Evolutionary conservation across 768 basidiomycete species (phyloP), one percentile per base, ranked within the genome.

Genomic region (Russula virescens): DNA sequence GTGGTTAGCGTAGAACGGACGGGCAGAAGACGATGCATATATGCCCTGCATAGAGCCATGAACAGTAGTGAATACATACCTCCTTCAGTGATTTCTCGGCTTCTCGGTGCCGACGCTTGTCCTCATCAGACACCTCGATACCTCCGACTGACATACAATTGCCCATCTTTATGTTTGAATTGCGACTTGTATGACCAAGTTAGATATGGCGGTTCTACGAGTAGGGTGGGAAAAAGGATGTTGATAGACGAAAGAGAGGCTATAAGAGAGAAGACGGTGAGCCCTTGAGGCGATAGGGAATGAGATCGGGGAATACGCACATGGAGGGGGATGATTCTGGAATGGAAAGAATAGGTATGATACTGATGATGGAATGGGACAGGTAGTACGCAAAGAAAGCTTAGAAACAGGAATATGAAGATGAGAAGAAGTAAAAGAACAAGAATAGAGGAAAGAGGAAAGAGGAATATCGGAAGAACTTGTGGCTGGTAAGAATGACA

Each of bases 81-180:
- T 91, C 90, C 72, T 80, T 87, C 62, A 95, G 77, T 68, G 84
- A 81, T 75, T 86, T 89, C 75, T 93, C 91, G 6, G 81, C 90
- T 68, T 87, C 86, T 60, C 78, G 76, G 69, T 91, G 85, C 65
- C 79, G 73, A 66, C 76, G 75, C 74, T 79, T 86, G 67, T 90
- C 89, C 46, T 86, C 82, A 55, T 92, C 90, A 11, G 81, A 78
- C 8, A 88, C 78, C 55, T 87, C 89, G 2, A 80, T 73, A 6
- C 83, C 82, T 63, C 94, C 93, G 89, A 92, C 72, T 19, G 67
- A 68, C 47, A 66, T 46, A 34, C 67, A 68, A 25, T 58, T 59
- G 35, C 66, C 66, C 66, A 67, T 67, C 31, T 47, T 59, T 57
- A 25, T 26, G 34, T 38, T n/a, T 21, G 10, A 38, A 35, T 11